These are phyloP conservation scores for Pachysandra terminalis DNA, from an alignment of 164 flowering plant species.

Conservation along the genomic window DNA sequence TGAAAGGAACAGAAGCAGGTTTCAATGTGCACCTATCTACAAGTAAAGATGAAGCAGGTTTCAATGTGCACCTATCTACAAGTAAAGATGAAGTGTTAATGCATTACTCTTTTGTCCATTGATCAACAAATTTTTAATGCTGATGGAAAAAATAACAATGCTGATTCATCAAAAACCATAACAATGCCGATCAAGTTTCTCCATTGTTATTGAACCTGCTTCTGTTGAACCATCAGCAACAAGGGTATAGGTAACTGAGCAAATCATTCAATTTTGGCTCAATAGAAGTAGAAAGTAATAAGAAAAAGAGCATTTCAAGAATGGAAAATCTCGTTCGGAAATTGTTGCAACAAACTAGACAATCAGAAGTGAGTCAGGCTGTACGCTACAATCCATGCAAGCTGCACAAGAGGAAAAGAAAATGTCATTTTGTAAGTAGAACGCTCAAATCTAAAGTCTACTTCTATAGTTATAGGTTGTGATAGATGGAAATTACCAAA, in stretches of 20 bases:
- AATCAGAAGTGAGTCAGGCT: slow-evolving; percentile 66
- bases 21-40: no score
- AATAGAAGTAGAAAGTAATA: background rate
- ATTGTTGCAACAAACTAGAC: slow-evolving; percentile 1
- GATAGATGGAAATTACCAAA: slow-evolving; percentile 46
- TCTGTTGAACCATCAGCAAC: background rate
- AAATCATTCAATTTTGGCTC: slow-evolving; percentile 12
- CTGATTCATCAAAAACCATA: background rate
- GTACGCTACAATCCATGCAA: slow-evolving; percentile 2
- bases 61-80: no score
- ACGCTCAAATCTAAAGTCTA: background rate
- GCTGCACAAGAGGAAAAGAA: background rate
- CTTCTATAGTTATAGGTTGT: background rate
- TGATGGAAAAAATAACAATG: background rate
- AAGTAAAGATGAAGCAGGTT: no score
- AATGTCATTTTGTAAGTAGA: background rate
- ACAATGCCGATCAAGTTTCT: background rate
- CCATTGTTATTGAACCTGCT: background rate
- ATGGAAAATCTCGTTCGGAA: background rate
- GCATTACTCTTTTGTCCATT: background rate
- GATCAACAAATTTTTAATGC: background rate
- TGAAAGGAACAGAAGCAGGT: no score
- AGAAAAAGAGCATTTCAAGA: background rate
- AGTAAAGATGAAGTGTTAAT: no score
- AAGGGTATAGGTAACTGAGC: background rate